Conservation (phyloP, 371 early-diverging fungal species). For the Lichtheimia hyalospora region DNA sequence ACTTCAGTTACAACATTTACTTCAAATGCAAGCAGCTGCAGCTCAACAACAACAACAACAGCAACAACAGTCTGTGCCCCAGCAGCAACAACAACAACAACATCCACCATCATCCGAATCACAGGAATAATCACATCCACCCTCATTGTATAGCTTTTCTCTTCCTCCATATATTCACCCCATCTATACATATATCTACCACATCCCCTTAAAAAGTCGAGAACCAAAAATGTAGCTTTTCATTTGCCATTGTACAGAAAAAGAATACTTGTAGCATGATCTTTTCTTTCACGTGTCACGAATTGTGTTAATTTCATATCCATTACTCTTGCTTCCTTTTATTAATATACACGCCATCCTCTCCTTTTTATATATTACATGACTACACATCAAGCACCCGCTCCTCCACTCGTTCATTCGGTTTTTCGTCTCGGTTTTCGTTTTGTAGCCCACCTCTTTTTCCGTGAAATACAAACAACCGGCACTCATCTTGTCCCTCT, state of each 20-base stretch:
- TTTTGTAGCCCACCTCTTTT: slow-evolving; percentile 66
- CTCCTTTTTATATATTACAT: background rate
- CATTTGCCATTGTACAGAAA: no score
- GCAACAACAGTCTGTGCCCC: background rate
- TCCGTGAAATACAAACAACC: slow-evolving; percentile 84
- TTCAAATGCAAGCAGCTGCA: slow-evolving; percentile 4
- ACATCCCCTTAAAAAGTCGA: background rate
- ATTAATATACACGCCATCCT: background rate
- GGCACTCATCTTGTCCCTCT: slow-evolving; percentile 85
- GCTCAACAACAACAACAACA: slow-evolving; percentile 14
- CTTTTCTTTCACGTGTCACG: no score
- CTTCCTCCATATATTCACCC: slow-evolving; percentile 25
- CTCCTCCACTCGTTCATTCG: slow-evolving; percentile 14
- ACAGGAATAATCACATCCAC: no score
- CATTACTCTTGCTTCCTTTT: background rate
- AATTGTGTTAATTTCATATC: background rate
- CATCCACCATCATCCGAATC: slow-evolving; percentile 1
- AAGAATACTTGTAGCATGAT: no score
- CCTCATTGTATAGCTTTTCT: no score
- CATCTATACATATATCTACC: slow-evolving; percentile 20
- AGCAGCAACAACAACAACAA: background rate
- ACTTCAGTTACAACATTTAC: slow-evolving; percentile 15
- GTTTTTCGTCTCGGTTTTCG: slow-evolving; percentile 12
- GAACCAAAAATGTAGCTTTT: no score
- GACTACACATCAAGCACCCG: slow-evolving; percentile 1